Evolutionary conservation across 192 early-diverging fungal genomes (phyloP), one percentile per base, ranked within the genome.

Genomic region (Podila epicladia): DNA sequence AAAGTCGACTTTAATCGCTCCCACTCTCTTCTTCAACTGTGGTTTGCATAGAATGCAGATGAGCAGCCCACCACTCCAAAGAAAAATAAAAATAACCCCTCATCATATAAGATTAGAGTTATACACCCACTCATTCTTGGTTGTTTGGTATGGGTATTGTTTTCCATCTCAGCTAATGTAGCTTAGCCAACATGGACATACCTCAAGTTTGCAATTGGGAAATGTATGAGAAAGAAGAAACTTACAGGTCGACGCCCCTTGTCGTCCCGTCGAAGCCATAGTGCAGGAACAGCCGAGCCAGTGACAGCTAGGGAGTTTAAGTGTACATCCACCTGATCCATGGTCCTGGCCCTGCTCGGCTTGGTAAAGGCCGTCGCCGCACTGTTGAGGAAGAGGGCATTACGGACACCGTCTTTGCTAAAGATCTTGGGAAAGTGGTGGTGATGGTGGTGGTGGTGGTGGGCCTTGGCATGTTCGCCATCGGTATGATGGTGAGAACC

Each of bases 201-300:
- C 11, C 15, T 45, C 41, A 45, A 15, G 41, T 15, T 11, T 45
- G 41, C 41, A 45, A 45, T 45, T 45, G 41, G 9, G 35, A 37
- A 9, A 6, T 37, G 35, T 4, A 9, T 17, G 12, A 45, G 1
- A 60, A 45, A 59, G 58, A 37, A 8, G 4, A 58, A 64, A 32
- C 65, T 59, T 80, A 85, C 84, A 28, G 84, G 65, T 61, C 73
- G 79, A 68, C 78, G 71, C 0, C 74, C 74, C 58, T 78, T 85
- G 62, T 75, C 45, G 50, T 85, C 84, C 64, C 65, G 68, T 71
- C 71, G 65, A 3, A 73, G 20, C 71, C 71, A 85, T 22, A 85
- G 80, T 15, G 72, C 75, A 38, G 79, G 84, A 32, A 82, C 64
- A 37, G 73, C 59, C 6, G 62, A 67, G 32, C 70, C 76, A 41